Evolutionary conservation across 495 filamentous ascomycete genomes (phyloP), one percentile per base, ranked within the genome.

Genomic region (Talaromyces liani): DNA sequence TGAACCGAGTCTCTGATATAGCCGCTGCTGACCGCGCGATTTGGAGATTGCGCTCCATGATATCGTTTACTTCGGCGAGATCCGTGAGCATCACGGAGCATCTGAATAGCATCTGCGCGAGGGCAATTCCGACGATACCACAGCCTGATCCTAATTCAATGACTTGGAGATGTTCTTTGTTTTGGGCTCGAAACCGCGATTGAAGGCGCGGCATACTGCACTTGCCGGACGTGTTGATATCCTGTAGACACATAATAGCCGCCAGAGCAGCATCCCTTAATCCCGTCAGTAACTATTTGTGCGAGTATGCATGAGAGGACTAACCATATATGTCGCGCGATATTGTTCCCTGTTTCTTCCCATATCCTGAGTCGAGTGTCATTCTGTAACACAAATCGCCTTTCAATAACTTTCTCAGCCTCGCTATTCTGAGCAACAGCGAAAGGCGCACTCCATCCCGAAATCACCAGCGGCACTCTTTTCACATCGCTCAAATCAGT

Each of bases 271-370:
- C 89, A 72, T 92, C 89, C 88, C 87, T 90, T 31, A 31, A 63
- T 27, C 2, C 10, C 24, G 22, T 56, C 10, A 56, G 53, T 56
- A 27, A 29, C 1, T 36, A 10, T 22, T 24, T 12, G 14, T 12
- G 27, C 10, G 10, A 31, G 24, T 56, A 29, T 16, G 16, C 3
- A 27, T 31, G 63, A 24, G 25, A 9, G 39, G 22, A 45, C 73
- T 73, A 87, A 93, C 94, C 94, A 98, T 55, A 98, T 85, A 74
- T 98, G 94, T 16, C 92, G 83, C 16, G 93, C 93, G 68, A 98
- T 97, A 71, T 91, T 96, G 71, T 98, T 92, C 6, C 93, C 93
- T 2, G 92, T 92, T 64, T 98, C 93, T 69, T 98, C 94, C 78
- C 88, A 89, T 22, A 97, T 84, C 58, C 64, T 68, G 45, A 85